Base-by-base conservation (phyloP, 805 yeast species). In the Cyberlindnera bimundalis region DNA sequence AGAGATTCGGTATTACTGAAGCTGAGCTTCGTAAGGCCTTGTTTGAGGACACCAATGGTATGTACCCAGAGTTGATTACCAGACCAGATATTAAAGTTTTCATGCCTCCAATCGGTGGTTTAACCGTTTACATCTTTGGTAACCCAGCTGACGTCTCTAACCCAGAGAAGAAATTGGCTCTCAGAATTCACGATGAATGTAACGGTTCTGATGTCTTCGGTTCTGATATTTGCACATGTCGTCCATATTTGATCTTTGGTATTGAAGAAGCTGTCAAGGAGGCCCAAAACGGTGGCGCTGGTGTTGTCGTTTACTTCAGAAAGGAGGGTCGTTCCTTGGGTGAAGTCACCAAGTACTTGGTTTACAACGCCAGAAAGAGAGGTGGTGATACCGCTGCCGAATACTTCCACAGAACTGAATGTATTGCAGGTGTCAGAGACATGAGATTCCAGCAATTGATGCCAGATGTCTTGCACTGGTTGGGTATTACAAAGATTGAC, bases 241-340 rank as follows among this genome's bases (percentile, higher is more conserved):
- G 85, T 56, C 84, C 85, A 44, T 79, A 79, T 52, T 65, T 79
- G 60, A 70, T 78, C 39, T 79, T 77, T 60, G 85, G 85, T 46
- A 73, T 79, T 35, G 73, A 76, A 39, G 85, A 79, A 58, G 83
- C 84, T 29, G 84, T 77, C 29, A 79, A 76, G 53, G 79, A 79
- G 58, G 85, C 85, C 3, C 85, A 79, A 62, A 61, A 67, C 29
- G 84, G 84, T 23, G 86, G 85, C 39, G 66, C 70, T 38, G 85
- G 86, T 38, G 70, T 74, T 30, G 82, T 79, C 45, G 70, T 80
- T 32, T 79, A 79, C 56, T 79, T 74, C 65, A 75, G 84, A 62
- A 79, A 79, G 54, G 86, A 79, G 56, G 86, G 86, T 27, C 74
- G 86, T 55, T 76, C 84, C 6, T 64, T 79, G 20, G 86, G 86